Evolutionary conservation across 2,329 filamentous ascomycete genomes (phyloP), one percentile per base, ranked within the genome.

Genomic region (Salinomyces thailandicus): DNA sequence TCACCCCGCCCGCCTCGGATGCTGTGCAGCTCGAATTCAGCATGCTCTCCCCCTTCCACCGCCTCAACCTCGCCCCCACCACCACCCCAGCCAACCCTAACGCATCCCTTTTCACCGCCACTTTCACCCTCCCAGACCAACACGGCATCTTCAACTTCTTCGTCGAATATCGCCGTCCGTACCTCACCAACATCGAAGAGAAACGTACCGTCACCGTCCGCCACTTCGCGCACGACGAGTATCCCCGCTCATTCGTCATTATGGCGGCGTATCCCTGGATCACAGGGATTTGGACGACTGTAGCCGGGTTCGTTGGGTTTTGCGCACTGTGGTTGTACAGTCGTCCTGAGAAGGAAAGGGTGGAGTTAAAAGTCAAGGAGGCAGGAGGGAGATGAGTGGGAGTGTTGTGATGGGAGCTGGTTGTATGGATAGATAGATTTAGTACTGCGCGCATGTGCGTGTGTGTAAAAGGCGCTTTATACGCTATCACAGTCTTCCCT

Each of bases 131-230:
- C 3, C 91, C 91, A 4, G 91, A 98, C 60, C 91, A 98, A 64
- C 91, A 98, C 67, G 91, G 91, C 58, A 95, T 98, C 64, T 98
- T 96, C 73, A 93, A 93, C 67, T 96, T 98, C 73, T 77, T 80
- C 58, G 73, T 96, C 62, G 93, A 95, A 72, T 95, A 96, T 73
- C 93, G 93, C 71, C 79, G 91, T 5, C 86, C 89, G 1, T 93
- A 95, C 70, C 65, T 93, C 50, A 91, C 78, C 53, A 81, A 79
- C 59, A 60, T 98, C 36, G 87, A 95, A 58, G 86, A 95, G 69
- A 96, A 96, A 76, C 75, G 79, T 51, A 91, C 89, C 15, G 87
- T 96, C 36, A 93, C 87, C 1, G 85, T 98, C 19, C 77, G 91
- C 31, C 91, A 98, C 68, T 91, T 94, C 64, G 91, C 91, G 5